Conservation (phyloP, 2,329 filamentous ascomycete species). For the Davidsoniella australis region DNA sequence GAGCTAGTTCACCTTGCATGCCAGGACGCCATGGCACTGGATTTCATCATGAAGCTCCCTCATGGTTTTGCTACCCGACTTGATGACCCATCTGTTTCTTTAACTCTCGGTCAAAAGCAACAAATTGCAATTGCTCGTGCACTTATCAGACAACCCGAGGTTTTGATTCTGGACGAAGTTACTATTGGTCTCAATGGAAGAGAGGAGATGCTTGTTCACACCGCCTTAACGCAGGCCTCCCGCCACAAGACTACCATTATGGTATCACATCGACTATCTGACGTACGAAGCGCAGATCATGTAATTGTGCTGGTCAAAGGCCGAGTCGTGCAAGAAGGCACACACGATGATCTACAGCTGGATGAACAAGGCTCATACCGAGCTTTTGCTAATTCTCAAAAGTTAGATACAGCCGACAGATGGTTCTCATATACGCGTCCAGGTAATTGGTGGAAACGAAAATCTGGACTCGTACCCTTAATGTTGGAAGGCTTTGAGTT, state of each 20-base stretch:
- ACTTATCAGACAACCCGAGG: constrained; percentile 26
- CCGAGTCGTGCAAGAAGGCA: constrained; percentile 39
- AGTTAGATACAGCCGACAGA: constrained; percentile 10
- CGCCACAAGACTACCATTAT: constrained; percentile 43
- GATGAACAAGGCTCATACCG: constrained; percentile 26
- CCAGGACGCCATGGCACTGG: constrained; percentile 31
- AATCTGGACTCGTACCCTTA: constrained; percentile 10
- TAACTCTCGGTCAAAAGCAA: constrained; percentile 50
- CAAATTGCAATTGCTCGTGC: constrained; percentile 40
- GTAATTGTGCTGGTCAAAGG: constrained; percentile 53
- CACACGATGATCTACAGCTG: constrained; percentile 35
- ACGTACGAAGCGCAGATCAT: constrained; percentile 41
- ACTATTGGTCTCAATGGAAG: constrained; percentile 35
- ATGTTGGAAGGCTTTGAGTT: constrained; percentile 9
- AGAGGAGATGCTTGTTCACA: constrained; percentile 32
- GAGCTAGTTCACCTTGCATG: constrained; percentile 29
- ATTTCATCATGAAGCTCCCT: constrained; percentile 33
- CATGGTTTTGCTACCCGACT: constrained; percentile 22
- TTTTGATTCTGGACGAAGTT: constrained; percentile 50
- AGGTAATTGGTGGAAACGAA: constrained; percentile 10
- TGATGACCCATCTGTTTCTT: constrained; percentile 36
- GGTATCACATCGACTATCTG: constrained; percentile 42
- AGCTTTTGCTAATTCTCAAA: constrained; percentile 23
- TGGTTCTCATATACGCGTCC: not conserved
- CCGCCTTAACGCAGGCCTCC: constrained; percentile 34